phyloP scores from a whole-genome alignment of 805 yeast species.

The Metschnikowia corniflorae region DNA sequence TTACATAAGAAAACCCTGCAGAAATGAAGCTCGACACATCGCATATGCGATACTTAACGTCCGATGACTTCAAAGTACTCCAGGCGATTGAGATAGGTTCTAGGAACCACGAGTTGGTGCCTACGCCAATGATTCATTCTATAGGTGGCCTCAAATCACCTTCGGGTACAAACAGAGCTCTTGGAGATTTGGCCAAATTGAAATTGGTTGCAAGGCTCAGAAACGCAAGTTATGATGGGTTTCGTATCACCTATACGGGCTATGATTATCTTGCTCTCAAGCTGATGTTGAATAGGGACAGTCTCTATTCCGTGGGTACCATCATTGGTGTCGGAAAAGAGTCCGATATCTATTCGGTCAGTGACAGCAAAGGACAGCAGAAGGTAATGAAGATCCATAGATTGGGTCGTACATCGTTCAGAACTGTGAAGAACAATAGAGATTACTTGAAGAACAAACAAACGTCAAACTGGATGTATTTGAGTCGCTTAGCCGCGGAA shows the following conservation, averaged over 20 bases:
- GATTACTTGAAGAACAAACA: constrained; percentile 79
- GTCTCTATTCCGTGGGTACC: constrained; percentile 74
- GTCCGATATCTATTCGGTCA: constrained; percentile 86
- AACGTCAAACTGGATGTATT: constrained; percentile 87
- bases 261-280: constrained; percentile 89
- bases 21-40: constrained; percentile 92
- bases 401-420: constrained; percentile 89
- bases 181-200: constrained; percentile 83
- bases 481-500: constrained; percentile 85
- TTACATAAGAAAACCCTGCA: too few species aligned
- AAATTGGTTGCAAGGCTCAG: constrained; percentile 73
- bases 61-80: constrained; percentile 86
- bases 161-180: constrained; percentile 72
- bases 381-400: constrained; percentile 87
- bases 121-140: constrained; percentile 77
- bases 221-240: constrained; percentile 95
- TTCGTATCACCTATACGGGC: constrained; percentile 82
- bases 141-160: constrained; percentile 73
- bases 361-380: constrained; percentile 58
- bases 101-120: constrained; percentile 90
- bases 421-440: constrained; percentile 88
- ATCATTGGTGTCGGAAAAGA: constrained; percentile 97
- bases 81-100: constrained; percentile 90
- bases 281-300: constrained; percentile 70
- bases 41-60: constrained; percentile 88